Base-by-base conservation (phyloP, 345 rosid species). In the Rhizophora mangle region DNA sequence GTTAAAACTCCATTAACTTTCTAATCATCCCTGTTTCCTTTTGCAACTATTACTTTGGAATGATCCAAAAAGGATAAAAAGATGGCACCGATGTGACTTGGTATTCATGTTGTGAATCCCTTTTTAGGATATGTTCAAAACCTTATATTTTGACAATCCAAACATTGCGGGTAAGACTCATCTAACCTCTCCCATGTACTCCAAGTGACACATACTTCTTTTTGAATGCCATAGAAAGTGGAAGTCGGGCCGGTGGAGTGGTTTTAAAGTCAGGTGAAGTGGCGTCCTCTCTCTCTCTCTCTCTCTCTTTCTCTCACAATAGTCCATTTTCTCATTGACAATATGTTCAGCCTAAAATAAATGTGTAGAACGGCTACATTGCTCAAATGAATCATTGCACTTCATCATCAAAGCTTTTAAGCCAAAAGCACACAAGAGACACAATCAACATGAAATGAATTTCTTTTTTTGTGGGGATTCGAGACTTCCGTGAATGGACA, bases 191-290 rank as follows among this genome's bases (percentile, higher is more conserved):
- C 81, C 84, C 81, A 80, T 79, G 82, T 75, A 80, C 70, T 76
- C 37, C 83, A 81, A 83, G 82, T 83, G 88, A 80, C 87, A 81
- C 75, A 74, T 75, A 79, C 89, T 81, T 72, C 80, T 82, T 74
- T 67, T 76, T 55, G 71, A 76, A 62, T 68, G 30, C 67, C 39
- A 70, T 56, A 32, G 27, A 72, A 67, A 71, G 57, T 31, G 58
- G 75, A 70, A 31, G 43, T 31, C 9, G 26, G 10, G 63, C 74
- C 78, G 80, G 87, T 85, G 87, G 88, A 84, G 85, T 85, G 87
- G 72, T 85, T 91, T 85, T 85, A 85, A 82, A 80, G 88, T 81
- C 95, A 89, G 84, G 88, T 85, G 88, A 82, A 72, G 77, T 81
- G 86, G 72, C 83, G 71, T 72, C 51, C 60, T 47, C 72, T 34